phyloP scores from a whole-genome alignment of 768 basidiomycete species.

The Tephrocybe rancida region DNA sequence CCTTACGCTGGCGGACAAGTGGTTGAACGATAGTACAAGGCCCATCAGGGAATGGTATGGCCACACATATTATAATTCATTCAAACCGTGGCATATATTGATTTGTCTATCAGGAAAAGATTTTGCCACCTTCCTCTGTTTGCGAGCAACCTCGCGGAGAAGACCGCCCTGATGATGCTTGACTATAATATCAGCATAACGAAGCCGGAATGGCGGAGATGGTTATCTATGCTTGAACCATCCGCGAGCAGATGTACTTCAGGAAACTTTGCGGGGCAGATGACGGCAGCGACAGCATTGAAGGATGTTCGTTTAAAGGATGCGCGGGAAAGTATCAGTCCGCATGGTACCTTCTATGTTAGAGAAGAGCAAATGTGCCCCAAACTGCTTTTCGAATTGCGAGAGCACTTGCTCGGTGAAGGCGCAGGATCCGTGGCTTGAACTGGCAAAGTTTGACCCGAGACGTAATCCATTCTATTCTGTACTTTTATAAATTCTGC shows the following conservation, averaged over 20 bases:
- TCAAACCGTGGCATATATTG: neutral
- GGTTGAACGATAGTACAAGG: constrained; percentile 59
- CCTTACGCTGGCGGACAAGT: constrained; percentile 63
- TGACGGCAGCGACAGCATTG: constrained; percentile 5
- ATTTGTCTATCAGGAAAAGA: constrained; percentile 2
- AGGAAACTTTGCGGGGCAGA: neutral
- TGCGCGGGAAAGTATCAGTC: neutral
- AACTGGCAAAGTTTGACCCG: no score
- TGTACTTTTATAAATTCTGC: no score
- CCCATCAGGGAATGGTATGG: constrained; percentile 55
- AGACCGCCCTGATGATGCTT: constrained; percentile 14
- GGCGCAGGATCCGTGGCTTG: no score
- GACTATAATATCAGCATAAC: constrained; percentile 18
- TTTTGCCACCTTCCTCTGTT: constrained; percentile 15
- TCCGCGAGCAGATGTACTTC: constrained; percentile 7
- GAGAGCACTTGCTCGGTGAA: constrained; percentile 1
- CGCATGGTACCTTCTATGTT: neutral
- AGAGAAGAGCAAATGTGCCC: neutral
- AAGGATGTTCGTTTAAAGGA: constrained; percentile 1
- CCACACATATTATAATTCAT: neutral
- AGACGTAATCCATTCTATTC: no score
- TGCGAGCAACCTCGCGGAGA: constrained; percentile 7
- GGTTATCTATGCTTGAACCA: constrained; percentile 11
- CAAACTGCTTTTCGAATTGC: neutral
- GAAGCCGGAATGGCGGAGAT: constrained; percentile 14